These are phyloP conservation scores for Phytopythium delawarense DNA, from an alignment of 352 stramenopile genomes.

Conservation along the genomic window DNA sequence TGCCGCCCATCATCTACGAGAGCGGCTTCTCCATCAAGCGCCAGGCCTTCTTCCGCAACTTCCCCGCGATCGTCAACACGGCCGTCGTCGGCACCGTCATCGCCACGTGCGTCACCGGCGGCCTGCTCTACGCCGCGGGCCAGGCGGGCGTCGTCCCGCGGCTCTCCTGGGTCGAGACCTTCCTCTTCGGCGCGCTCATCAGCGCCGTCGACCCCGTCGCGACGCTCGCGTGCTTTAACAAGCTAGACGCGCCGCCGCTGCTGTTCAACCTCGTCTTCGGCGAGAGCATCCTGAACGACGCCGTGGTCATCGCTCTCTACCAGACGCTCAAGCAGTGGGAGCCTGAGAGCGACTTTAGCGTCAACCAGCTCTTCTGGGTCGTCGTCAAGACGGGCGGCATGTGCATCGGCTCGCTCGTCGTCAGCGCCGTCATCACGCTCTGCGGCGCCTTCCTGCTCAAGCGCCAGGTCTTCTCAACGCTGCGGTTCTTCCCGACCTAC, in stretches of 20 bases:
- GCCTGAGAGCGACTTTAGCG: constrained; percentile 59
- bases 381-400: constrained; percentile 65
- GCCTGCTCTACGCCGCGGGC: constrained; percentile 62
- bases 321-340: constrained; percentile 90
- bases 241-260: constrained; percentile 77
- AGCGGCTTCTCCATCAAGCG: constrained; percentile 84
- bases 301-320: constrained; percentile 92
- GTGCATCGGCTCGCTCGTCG: constrained; percentile 74
- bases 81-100: constrained; percentile 76
- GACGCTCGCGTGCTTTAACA: constrained; percentile 92
- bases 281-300: constrained; percentile 94
- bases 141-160: constrained; percentile 56
- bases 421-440: constrained; percentile 69
- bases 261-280: constrained; percentile 96
- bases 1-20: constrained; percentile 87
- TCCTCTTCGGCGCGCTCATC: constrained; percentile 92
- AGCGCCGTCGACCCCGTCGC: constrained; percentile 92
- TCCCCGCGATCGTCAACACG: constrained; percentile 83
- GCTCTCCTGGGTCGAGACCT: constrained; percentile 88
- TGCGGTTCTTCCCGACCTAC: constrained; percentile 82
- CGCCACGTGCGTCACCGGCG: constrained; percentile 71
- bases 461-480: constrained; percentile 56
- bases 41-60: constrained; percentile 82
- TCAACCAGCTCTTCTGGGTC: constrained; percentile 57
- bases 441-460: constrained; percentile 75